These are phyloP conservation scores for Cenococcum geophilum DNA, from an alignment of 495 filamentous ascomycete species.

Conservation along the genomic window DNA sequence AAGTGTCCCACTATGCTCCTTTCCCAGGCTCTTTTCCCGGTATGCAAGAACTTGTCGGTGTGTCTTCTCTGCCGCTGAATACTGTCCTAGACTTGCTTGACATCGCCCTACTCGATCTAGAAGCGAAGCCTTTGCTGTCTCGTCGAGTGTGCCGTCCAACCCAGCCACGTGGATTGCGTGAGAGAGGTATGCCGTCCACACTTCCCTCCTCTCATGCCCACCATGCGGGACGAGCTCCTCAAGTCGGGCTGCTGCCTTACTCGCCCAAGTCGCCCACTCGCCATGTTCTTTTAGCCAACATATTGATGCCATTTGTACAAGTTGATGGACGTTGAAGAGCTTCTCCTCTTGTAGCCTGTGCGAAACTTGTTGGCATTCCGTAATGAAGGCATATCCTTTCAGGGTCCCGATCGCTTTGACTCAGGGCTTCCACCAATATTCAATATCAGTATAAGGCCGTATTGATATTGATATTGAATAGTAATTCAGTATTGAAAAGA, in stretches of 20 bases:
- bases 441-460: too few species aligned
- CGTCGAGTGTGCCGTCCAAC: background rate
- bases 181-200: background rate
- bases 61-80: background rate
- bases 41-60: too few species aligned
- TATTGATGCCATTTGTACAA: slow-evolving; percentile 36
- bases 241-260: background rate
- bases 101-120: slow-evolving; percentile 1
- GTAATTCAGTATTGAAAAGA: too few species aligned
- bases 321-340: slow-evolving; percentile 31
- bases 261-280: background rate
- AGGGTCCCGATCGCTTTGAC: background rate
- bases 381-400: slow-evolving; percentile 33
- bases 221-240: background rate
- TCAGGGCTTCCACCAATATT: too few species aligned
- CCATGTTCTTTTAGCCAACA: background rate
- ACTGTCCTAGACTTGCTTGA: background rate
- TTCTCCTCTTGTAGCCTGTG: too few species aligned
- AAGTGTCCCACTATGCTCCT: too few species aligned
- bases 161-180: background rate
- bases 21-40: too few species aligned
- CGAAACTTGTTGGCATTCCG: slow-evolving; percentile 1
- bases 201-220: background rate
- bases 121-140: background rate
- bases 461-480: too few species aligned